Evolutionary conservation across 306 rosid genomes (phyloP), one percentile per base, ranked within the genome.

Genomic region (Cucumis cinereus): DNA sequence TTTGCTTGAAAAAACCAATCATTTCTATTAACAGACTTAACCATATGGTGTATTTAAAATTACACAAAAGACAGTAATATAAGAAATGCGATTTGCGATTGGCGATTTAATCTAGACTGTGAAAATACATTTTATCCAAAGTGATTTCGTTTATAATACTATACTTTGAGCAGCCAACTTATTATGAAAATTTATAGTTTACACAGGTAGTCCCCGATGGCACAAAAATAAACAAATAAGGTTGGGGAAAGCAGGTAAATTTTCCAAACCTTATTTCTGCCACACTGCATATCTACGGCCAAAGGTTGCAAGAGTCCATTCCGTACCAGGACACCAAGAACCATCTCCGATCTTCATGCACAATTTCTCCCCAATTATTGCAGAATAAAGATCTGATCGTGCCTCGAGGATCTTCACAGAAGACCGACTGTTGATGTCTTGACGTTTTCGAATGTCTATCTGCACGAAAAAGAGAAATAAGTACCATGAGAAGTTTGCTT

Each of bases 281-380:
- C 98, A 93, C 59, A 93, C 87, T 47, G 96, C 98, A 75, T 93
- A 93, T 77, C 88, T 84, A 60, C 89, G 87, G 83, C 94, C 96
- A 79, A 73, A 38, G 61, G 94, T 79, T 62, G 98, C 85, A 61
- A 91, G 82, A 19, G 89, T 83, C 97, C 98, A 93, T 85, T 91
- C 92, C 83, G 78, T 84, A 19, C 86, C 88, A 26, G 97, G 98
- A 67, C 88, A 88, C 98, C 98, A 93, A 36, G 97, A 87, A 74
- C 87, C 84, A 72, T 30, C 88, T 38, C 98, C 98, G 70, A 93
- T 93, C 84, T 93, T 93, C 96, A 93, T 86, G 86, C 93, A 89
- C 56, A 93, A 40, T 22, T 84, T 90, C 56, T 88, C 96, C 38
- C 90, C 97, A 0, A 93, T 88, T 14, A 93, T 82, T 69, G 98